phyloP scores from a whole-genome alignment of 2,329 filamentous ascomycete genomes.

The Fusarium falciforme region DNA sequence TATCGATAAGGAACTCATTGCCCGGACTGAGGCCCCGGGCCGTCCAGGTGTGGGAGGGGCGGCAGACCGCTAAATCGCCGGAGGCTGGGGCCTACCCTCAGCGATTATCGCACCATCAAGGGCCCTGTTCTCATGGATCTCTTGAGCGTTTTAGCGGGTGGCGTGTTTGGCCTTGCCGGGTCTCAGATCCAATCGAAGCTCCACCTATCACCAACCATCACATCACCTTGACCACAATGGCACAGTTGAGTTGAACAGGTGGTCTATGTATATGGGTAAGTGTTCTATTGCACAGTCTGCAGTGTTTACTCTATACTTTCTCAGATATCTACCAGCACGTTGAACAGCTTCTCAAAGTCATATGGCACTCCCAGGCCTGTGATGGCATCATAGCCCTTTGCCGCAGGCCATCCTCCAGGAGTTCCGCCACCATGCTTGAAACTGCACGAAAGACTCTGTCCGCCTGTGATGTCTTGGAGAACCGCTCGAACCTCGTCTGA shows the following conservation, averaged over 20 bases:
- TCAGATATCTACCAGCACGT: conserved; percentile 46
- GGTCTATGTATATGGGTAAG: background rate
- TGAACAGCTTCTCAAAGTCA: conserved; percentile 54
- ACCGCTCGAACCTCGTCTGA: conserved; percentile 49
- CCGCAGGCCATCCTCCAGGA: conserved; percentile 58
- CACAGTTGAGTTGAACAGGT: background rate
- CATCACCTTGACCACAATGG: background rate
- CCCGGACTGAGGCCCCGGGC: background rate
- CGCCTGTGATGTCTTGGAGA: conserved; percentile 56
- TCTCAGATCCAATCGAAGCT: background rate
- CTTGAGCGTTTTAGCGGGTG: background rate
- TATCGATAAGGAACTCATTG: conserved; percentile 17
- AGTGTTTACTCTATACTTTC: background rate
- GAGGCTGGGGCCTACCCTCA: background rate
- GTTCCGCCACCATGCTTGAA: conserved; percentile 47
- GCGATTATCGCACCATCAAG: conserved; percentile 17
- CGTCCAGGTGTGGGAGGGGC: background rate
- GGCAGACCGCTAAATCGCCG: conserved; percentile 26
- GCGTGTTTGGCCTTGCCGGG: background rate
- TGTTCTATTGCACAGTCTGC: background rate
- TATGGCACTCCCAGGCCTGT: conserved; percentile 62
- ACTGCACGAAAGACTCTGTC: conserved; percentile 54
- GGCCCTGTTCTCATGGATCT: background rate
- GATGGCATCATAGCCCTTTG: conserved; percentile 59
- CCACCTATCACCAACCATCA: background rate